A percentile compares a stretch with the other conserved stretches of the same genome.
phyloP scores from a whole-genome alignment of 306 rosid genomes.

The Cucumis hystrix region DNA sequence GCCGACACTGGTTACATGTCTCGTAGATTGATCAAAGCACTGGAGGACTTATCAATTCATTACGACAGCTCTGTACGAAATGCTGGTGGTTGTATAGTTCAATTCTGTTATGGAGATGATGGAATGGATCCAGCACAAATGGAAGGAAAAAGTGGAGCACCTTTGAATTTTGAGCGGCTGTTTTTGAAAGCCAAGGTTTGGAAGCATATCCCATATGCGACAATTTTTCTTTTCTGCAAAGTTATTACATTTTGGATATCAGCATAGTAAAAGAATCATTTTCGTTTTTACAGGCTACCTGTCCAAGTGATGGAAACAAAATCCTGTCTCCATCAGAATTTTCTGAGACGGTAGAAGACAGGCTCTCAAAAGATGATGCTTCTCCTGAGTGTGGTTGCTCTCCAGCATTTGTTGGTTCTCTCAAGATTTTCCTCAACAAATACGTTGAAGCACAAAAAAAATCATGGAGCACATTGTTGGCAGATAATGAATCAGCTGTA shows the following conservation, averaged over 20 bases:
- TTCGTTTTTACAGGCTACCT: conserved; percentile 42
- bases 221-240: background rate
- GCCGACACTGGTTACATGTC: conserved; percentile 99
- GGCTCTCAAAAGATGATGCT: conserved; percentile 41
- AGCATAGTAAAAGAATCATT: background rate
- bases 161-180: conserved; percentile 69
- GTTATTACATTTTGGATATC: background rate
- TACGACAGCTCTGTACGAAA: conserved; percentile 79
- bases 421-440: conserved; percentile 39
- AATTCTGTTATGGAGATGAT: conserved; percentile 89
- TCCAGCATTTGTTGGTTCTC: conserved; percentile 34
- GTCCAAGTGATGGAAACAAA: conserved; percentile 41
- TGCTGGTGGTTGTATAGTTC: conserved; percentile 62
- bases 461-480: conserved; percentile 14
- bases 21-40: conserved; percentile 72
- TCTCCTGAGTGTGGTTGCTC: conserved; percentile 49
- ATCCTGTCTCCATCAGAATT: conserved; percentile 52
- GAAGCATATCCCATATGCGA: conserved; percentile 4
- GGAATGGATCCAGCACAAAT: conserved; percentile 92
- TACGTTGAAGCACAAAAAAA: conserved; percentile 20
- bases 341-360: conserved; percentile 32
- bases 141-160: conserved; percentile 86
- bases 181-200: conserved; percentile 67
- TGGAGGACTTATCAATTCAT: conserved; percentile 76
- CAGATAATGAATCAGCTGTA: conserved; percentile 5